Conservation (phyloP, 2,329 filamentous ascomycete genomes). For the Colletotrichum phormii region DNA sequence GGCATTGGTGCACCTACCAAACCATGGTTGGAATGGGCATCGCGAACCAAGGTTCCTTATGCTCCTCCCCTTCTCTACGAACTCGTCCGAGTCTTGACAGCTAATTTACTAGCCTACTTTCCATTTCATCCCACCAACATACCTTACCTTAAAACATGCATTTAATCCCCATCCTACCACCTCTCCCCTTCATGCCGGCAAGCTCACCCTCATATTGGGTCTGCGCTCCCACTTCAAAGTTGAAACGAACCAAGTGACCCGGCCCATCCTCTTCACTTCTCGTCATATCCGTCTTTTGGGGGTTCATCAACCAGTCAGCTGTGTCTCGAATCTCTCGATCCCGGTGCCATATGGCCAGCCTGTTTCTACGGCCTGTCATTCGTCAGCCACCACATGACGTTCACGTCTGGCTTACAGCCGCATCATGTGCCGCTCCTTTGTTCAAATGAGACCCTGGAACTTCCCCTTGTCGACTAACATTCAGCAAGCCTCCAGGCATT, state of each 20-base stretch:
- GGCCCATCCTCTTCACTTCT: conserved; percentile 5
- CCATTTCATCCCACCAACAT: neutral
- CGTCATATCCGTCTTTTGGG: neutral
- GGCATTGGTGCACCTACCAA: conserved; percentile 9
- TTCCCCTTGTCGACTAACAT: neutral
- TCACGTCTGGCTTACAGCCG: conserved; percentile 22
- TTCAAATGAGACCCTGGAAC: conserved; percentile 25
- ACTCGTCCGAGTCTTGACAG: neutral
- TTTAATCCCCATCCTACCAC: conserved; percentile 11
- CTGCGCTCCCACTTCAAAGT: neutral
- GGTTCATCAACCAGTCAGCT: conserved; percentile 10
- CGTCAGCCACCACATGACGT: conserved; percentile 34
- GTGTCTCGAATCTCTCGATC: conserved; percentile 1
- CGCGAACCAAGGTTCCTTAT: conserved; percentile 1
- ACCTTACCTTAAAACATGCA: conserved; percentile 10
- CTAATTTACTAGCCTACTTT: neutral
- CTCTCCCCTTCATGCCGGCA: conserved; percentile 22
- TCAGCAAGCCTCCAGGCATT: neutral
- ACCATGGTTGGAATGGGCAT: neutral
- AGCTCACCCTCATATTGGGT: conserved; percentile 1
- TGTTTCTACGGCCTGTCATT: conserved; percentile 15
- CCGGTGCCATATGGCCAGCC: neutral
- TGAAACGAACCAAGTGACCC: conserved; percentile 28
- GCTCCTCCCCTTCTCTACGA: conserved; percentile 21
- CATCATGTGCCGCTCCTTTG: conserved; percentile 33